phyloP scores from a whole-genome alignment of 2,329 filamentous ascomycete species.

The Cadophora sp. region DNA sequence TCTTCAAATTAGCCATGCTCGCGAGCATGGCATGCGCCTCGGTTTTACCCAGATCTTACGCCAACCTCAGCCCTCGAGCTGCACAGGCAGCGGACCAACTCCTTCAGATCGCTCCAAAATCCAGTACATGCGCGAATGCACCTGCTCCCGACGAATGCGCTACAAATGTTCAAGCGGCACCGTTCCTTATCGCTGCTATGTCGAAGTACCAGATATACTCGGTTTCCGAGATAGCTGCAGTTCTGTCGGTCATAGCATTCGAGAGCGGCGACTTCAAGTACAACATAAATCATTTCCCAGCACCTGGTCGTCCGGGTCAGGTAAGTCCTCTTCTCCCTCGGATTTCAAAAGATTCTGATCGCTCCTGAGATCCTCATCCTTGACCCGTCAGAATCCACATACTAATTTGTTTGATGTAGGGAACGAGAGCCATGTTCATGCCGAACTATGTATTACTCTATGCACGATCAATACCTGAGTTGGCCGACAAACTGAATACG shows the following conservation, averaged over 20 bases:
- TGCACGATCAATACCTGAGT: slow-evolving; percentile 52
- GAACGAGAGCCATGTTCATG: slow-evolving; percentile 70
- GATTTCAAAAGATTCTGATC: too few relatives aligned
- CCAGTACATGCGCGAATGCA: slow-evolving; percentile 53
- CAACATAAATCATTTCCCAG: slow-evolving; percentile 63
- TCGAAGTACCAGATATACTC: slow-evolving; percentile 57
- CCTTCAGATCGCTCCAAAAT: slow-evolving; percentile 54
- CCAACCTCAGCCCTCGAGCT: slow-evolving; percentile 18
- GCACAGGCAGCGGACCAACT: slow-evolving; percentile 31
- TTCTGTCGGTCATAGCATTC: slow-evolving; percentile 65
- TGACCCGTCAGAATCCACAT: too few relatives aligned
- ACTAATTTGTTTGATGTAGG: too few relatives aligned
- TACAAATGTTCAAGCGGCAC: slow-evolving; percentile 57
- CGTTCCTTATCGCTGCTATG: slow-evolving; percentile 58
- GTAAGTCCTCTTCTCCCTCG: too few relatives aligned
- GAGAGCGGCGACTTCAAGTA: slow-evolving; percentile 68
- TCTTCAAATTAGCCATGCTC: slow-evolving; percentile 19
- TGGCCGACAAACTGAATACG: slow-evolving; percentile 46
- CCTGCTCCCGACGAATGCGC: slow-evolving; percentile 57
- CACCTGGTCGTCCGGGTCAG: slow-evolving; percentile 55
- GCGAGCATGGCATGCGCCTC: slow-evolving; percentile 15
- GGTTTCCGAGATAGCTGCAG: slow-evolving; percentile 62
- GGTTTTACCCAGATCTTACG: slow-evolving; percentile 7
- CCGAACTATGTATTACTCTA: slow-evolving; percentile 61
- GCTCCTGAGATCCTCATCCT: too few relatives aligned